Base-by-base conservation (phyloP, 2,329 filamentous ascomycete species). In the Fusarium pseudograminearum region DNA sequence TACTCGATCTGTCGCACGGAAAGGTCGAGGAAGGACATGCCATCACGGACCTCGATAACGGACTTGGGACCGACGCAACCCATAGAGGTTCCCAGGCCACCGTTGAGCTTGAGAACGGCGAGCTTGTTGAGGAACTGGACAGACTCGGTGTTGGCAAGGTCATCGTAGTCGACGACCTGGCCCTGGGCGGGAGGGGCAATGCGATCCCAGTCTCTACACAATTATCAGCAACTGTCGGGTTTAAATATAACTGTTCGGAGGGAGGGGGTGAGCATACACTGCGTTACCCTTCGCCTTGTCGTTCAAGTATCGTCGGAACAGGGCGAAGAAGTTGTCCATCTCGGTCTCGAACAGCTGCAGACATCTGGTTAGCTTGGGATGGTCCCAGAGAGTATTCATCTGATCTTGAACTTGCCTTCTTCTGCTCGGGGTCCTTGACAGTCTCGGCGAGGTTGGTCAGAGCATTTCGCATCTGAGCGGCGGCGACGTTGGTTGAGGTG, bases 311-410 rank as follows among this genome's bases (percentile, higher is more conserved):
- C 96, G 90, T 79, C 96, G 92, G 91, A 99, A 99, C 68, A 99
- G 91, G 66, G 94, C 91, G 80, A 99, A 99, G 88, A 99, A 99
- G 90, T 99, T 99, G 89, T 99, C 96, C 94, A 98, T 98, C 85
- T 99, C 95, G 7, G 94, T 97, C 85, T 98, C 95, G 82, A 98
- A 98, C 73, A 97, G 90, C 93, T 93, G 73, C 74, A 48, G 24
- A 12, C 26, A 14, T 3, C 30, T 57, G 33, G 60, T 73, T 57
- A 65, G 63, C 31, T 53, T 30, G 48, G 18, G 26, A 34, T 24
- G 52, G 22, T n/a, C 12, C 18, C 18, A 60, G 24, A n/a, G 22
- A 42, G n/a, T 28, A 8, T 20, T 34, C 48, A n/a, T 50, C 18
- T 30, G 28, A 44, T 20, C n/a, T 15, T 24, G 18, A 26, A 74